Percentiles rank a stretch among this genome's conserved stretches.
Conservation (phyloP, 176 grass and related monocot genomes). For the Triticum dicoccoides region DNA sequence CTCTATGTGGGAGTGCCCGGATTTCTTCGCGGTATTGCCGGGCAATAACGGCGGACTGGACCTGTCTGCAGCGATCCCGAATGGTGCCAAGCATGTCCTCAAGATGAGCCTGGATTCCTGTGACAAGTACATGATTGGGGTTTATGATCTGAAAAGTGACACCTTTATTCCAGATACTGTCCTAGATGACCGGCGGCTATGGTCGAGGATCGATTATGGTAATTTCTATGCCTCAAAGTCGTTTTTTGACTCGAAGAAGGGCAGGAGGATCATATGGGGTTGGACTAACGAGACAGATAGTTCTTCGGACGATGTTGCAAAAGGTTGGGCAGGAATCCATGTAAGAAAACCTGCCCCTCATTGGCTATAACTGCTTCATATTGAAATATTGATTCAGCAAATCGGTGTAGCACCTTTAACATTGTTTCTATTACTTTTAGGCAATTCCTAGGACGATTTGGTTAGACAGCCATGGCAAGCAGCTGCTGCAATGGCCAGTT, state of each 20-base stretch:
- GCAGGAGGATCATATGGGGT: constrained; percentile 67
- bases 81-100: constrained; percentile 65
- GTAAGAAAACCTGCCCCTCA: constrained; percentile 30
- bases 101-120: constrained; percentile 61
- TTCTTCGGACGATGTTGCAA: constrained; percentile 44
- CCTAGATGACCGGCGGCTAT: constrained; percentile 48
- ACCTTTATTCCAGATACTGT: constrained; percentile 58
- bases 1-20: constrained; percentile 75
- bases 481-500: constrained; percentile 78
- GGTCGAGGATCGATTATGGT: constrained; percentile 71
- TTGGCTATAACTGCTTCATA: not conserved
- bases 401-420: not conserved
- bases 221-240: constrained; percentile 95
- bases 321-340: constrained; percentile 90
- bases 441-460: constrained; percentile 76
- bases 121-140: constrained; percentile 77
- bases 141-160: constrained; percentile 53
- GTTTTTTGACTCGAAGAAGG: constrained; percentile 59
- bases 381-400: not conserved
- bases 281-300: constrained; percentile 85
- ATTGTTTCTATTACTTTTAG: constrained; percentile 31
- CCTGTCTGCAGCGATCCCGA: constrained; percentile 30
- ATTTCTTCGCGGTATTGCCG: constrained; percentile 51
- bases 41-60: constrained; percentile 52
- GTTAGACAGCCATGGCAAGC: constrained; percentile 62